Evolutionary conservation across 441 rosid species (phyloP), one percentile per base, ranked within the genome.

Genomic region (Theobroma grandiflorum): DNA sequence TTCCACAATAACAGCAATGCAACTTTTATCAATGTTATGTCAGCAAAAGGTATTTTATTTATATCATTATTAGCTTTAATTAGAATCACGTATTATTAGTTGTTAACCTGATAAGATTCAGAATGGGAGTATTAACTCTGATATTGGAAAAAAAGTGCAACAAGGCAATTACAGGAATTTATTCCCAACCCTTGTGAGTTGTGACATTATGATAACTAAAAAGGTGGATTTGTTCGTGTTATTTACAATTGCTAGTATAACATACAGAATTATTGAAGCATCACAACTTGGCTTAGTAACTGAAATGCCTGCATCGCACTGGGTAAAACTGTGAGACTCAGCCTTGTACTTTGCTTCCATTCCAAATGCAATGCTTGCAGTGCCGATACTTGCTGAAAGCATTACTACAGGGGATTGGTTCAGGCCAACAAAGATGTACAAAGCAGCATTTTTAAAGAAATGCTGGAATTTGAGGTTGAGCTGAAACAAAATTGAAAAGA

Each of bases 331-430:
- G 81, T 90, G 90, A 76, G 94, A 78, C 76, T 83, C 81, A 9
- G 92, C 86, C 69, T 92, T 94, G 78, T 94, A 96, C 43, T 94
- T 91, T 47, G 96, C 96, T 86, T 93, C 99, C 8, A 92, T 96
- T 82, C 99, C 99, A 79, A 93, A 90, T 64, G 94, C 92, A 84
- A 96, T 84, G 71, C 82, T 80, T 22, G 97, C 93, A 20, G 97
- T 89, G 20, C 98, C 99, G 18, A 92, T 79, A 74, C 98, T 90
- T 71, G 92, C 93, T n/a, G 98, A 87, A 82, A 87, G 80, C 85
- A 90, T 94, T 76, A 93, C 76, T 37, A 77, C 52, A 26, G 99
- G 97, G 86, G 89, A 79, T 79, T 92, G 92, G 76, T 87, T 90
- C 91, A 90, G 78, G 73, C 90, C 88, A 78, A 85, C 85, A 7